Evolutionary conservation across 805 yeast species (phyloP).

Genomic region (Schizosaccharomyces osmophilus): DNA sequence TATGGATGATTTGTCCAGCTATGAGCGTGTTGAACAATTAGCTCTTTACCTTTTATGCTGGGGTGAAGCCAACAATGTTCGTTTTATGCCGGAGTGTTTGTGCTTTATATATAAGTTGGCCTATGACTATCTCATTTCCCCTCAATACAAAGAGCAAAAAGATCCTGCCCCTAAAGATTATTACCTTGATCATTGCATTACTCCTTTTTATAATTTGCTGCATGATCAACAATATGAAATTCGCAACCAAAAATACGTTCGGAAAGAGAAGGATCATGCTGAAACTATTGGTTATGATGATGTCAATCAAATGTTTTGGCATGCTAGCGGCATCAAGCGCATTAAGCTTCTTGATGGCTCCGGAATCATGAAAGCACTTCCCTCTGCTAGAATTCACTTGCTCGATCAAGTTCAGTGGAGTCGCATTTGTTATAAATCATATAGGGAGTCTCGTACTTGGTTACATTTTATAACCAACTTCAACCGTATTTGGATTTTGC

Average conservation of each 20-base stretch:
- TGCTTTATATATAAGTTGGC: slow-evolving; percentile 93
- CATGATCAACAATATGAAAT: slow-evolving; percentile 43
- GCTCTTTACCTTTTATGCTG: slow-evolving; percentile 39
- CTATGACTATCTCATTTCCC: slow-evolving; percentile 65
- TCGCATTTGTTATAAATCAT: slow-evolving; percentile 81
- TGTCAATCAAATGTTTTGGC: slow-evolving; percentile 96
- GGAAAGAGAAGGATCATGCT: slow-evolving; percentile 47
- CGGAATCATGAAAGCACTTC: slow-evolving; percentile 69
- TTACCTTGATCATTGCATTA: slow-evolving; percentile 70
- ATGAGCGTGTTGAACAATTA: slow-evolving; percentile 38
- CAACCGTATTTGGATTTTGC: slow-evolving; percentile 95
- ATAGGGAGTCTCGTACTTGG: slow-evolving; percentile 91
- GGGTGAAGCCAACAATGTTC: slow-evolving; percentile 69
- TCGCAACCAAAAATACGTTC: slow-evolving; percentile 28
- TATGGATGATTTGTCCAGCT: slow-evolving; percentile 30
- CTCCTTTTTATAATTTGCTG: slow-evolving; percentile 56
- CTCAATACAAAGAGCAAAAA: slow-evolving; percentile 59
- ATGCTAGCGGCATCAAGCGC: slow-evolving; percentile 92
- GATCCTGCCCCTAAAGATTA: slow-evolving; percentile 32
- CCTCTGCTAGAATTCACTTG: slow-evolving; percentile 65
- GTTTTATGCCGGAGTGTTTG: slow-evolving; percentile 73
- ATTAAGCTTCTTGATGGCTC: slow-evolving; percentile 80
- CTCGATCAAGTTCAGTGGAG: slow-evolving; percentile 85
- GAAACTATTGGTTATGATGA: slow-evolving; percentile 67
- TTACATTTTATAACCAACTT: slow-evolving; percentile 82